Base-by-base conservation (phyloP, 2,329 filamentous ascomycete species). In the Penicillium sp. region DNA sequence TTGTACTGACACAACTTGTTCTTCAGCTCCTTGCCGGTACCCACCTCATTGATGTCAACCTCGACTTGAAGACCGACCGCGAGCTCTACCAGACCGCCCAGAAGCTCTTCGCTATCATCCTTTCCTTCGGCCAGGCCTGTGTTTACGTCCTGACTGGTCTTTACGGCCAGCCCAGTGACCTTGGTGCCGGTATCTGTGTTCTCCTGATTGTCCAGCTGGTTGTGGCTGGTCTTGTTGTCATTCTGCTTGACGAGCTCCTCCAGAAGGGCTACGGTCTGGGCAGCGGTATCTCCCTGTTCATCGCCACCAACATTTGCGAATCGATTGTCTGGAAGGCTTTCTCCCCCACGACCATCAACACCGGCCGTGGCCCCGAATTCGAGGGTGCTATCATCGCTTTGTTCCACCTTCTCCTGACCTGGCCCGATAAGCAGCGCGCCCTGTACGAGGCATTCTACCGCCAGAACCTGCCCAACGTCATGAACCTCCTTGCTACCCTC, bases 311-410 rank as follows among this genome's bases (percentile, higher is more conserved):
- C 85, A 97, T 99, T 73, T 99, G 94, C 90, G 94, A 99, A 84
- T 97, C 93, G 55, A 99, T 99, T 77, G 89, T 99, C 81, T 99
- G 94, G 94, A 97, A 97, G 85, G 94, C 95, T 50, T 97, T 99
- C 84, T 97, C 93, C 50, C 95, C 95, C 55, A 97, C 92, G 58
- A 97, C 94, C 74, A 95, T 97, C 82, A 99, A 99, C 85, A 99
- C 95, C 65, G 94, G 94, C 67, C 91, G 94, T 84, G 94, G 94
- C 59, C 95, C 95, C 69, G 94, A 99, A 81, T 99, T 97, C 72
- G 94, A 99, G 84, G 94, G 93, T 75, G 94, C 94, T 63, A 91
- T 97, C 73, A 96, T 97, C 75, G 93, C 93, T 61, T 88, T 99
- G 65, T 94, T 99, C 83, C 94, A 99, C 81, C 87, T 99, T 53